Conservation (phyloP, 768 basidiomycete genomes). For the Podaxis mareebaensis region DNA sequence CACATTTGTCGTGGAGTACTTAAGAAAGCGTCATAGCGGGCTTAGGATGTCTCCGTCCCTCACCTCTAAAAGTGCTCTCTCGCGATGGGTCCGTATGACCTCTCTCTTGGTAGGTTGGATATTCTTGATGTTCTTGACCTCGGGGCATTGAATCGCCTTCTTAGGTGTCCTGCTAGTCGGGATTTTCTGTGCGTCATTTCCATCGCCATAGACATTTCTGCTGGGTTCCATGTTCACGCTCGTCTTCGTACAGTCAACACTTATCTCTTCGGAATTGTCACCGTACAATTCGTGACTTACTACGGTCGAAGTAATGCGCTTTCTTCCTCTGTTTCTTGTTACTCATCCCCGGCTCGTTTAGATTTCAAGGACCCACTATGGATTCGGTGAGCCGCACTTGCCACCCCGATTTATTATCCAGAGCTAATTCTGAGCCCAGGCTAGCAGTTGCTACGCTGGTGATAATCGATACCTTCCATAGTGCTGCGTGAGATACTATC, state of each 20-base stretch:
- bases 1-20: not conserved
- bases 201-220: not conserved
- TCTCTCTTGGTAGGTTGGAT: not conserved
- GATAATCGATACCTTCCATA: constrained; percentile 10
- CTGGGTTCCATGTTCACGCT: not conserved
- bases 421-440: not conserved
- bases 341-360: not conserved
- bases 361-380: constrained; percentile 4
- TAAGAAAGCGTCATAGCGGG: not conserved
- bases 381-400: not conserved
- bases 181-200: not conserved
- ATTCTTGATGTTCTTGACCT: not conserved
- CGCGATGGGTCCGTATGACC: constrained; percentile 1
- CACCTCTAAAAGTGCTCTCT: not conserved
- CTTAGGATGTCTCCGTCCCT: not conserved
- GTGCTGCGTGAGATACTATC: not conserved
- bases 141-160: not conserved
- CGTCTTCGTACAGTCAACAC: constrained; percentile 9
- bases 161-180: not conserved
- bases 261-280: constrained; percentile 14
- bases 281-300: constrained; percentile 12
- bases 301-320: constrained; percentile 2
- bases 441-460: constrained; percentile 5
- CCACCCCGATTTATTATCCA: not conserved
- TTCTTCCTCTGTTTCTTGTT: not conserved